Evolutionary conservation across 2,329 filamentous ascomycete genomes (phyloP).

Genomic region (Xylariales sp.): DNA sequence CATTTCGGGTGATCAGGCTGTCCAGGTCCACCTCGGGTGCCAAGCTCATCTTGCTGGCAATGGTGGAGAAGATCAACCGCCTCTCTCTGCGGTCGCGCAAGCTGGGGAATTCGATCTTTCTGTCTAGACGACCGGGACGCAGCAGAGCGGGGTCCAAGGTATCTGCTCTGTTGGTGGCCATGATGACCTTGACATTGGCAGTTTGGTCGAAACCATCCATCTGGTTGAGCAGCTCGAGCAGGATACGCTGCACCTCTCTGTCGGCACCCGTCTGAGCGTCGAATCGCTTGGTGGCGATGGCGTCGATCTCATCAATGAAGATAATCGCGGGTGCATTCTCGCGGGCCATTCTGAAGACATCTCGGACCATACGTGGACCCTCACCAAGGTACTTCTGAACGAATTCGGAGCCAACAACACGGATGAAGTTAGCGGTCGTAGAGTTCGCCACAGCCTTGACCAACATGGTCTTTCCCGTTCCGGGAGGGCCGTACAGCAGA

Average conservation of each 20-base stretch:
- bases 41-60: conserved; percentile 94
- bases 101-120: conserved; percentile 98
- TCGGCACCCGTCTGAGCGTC: conserved; percentile 98
- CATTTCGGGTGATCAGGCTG: conserved; percentile 92
- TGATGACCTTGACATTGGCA: conserved; percentile 99
- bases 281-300: conserved; percentile 98
- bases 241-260: conserved; percentile 95
- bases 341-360: conserved; percentile 97
- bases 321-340: conserved; percentile 98
- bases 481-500: conserved; percentile 90
- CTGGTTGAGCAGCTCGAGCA: conserved; percentile 95
- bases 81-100: conserved; percentile 91
- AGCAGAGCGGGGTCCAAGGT: conserved; percentile 93
- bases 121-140: conserved; percentile 88
- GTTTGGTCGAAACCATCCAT: conserved; percentile 99
- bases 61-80: conserved; percentile 95
- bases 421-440: conserved; percentile 96
- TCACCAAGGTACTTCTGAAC: conserved; percentile 99
- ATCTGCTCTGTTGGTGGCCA: conserved; percentile 98
- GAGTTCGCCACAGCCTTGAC: conserved; percentile 98
- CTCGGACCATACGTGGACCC: conserved; percentile 96
- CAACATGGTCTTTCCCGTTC: conserved; percentile 83
- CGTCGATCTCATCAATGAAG: conserved; percentile 99
- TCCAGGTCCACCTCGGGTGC: conserved; percentile 96
- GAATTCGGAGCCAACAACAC: conserved; percentile 96